Conservation (phyloP, 768 basidiomycete species). For the Tylopilus plumbeoviolaceoides region DNA sequence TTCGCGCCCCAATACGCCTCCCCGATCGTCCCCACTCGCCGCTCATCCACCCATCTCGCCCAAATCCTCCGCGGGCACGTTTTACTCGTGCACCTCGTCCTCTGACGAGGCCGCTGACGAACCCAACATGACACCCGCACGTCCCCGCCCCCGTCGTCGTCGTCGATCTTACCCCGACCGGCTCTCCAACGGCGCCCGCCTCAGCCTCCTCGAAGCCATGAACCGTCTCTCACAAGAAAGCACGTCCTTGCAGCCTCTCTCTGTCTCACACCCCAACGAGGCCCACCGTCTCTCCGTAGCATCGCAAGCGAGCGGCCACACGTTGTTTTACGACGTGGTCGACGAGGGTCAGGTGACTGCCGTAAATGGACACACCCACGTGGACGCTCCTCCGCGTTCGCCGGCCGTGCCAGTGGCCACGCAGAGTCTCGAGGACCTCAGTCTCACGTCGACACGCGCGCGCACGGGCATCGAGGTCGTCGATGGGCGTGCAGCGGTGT, state of each 20-base stretch:
- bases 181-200: constrained; percentile 16
- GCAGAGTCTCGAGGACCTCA: constrained; percentile 20
- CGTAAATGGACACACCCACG: neutral
- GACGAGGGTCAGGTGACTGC: neutral
- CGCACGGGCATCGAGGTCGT: constrained; percentile 18
- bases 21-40: constrained; percentile 11
- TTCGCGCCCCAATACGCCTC: constrained; percentile 18
- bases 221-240: constrained; percentile 23
- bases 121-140: constrained; percentile 2
- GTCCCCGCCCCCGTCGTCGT: constrained; percentile 16
- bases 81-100: constrained; percentile 18
- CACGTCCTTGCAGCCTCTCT: neutral
- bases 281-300: constrained; percentile 20
- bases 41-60: constrained; percentile 19
- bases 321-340: constrained; percentile 23
- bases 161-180: constrained; percentile 26
- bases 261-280: constrained; percentile 3
- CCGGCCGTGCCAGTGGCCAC: constrained; percentile 3
- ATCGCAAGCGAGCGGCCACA: constrained; percentile 26
- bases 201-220: constrained; percentile 29
- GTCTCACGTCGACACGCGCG: constrained; percentile 15
- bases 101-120: constrained; percentile 17
- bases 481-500: neutral
- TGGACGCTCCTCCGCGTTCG: neutral
- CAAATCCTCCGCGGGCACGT: constrained; percentile 27